These are phyloP conservation scores for Penicillium sclerotigenum DNA, from an alignment of 2,329 filamentous ascomycete genomes.

Conservation along the genomic window DNA sequence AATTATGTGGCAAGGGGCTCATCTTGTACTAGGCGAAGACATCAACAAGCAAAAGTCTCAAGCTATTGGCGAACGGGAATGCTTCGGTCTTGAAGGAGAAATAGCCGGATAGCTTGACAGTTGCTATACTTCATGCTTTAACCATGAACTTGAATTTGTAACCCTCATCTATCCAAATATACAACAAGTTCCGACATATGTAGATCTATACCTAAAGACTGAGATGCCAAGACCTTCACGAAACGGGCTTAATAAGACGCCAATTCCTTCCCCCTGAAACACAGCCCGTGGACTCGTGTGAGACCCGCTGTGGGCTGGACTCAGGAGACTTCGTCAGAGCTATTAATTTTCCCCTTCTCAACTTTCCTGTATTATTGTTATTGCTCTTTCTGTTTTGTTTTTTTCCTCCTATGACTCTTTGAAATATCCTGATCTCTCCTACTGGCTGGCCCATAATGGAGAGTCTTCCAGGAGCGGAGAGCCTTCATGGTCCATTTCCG, in stretches of 20 bases:
- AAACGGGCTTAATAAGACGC: slow-evolving; percentile 2
- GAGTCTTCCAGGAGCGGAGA: slow-evolving; percentile 32
- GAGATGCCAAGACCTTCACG: not conserved
- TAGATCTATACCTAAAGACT: not conserved
- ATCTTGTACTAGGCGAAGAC: too few relatives aligned
- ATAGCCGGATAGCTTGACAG: too few relatives aligned
- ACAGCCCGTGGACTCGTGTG: slow-evolving; percentile 4
- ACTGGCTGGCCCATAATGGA: slow-evolving; percentile 34
- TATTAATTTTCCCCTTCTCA: slow-evolving; percentile 3
- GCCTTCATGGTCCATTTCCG: slow-evolving; percentile 27
- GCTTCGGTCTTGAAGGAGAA: too few relatives aligned
- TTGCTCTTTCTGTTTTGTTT: not conserved
- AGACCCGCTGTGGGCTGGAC: slow-evolving; percentile 12
- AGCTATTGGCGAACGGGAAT: too few relatives aligned
- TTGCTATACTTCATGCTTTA: too few relatives aligned
- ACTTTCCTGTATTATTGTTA: not conserved
- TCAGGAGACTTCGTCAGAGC: slow-evolving; percentile 11
- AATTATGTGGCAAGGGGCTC: too few relatives aligned
- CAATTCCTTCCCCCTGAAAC: slow-evolving; percentile 10
- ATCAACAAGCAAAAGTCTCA: too few relatives aligned
- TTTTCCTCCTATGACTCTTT: not conserved
- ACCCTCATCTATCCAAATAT: too few relatives aligned
- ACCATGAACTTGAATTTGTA: too few relatives aligned
- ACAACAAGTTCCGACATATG: not conserved
- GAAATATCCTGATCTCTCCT: slow-evolving; percentile 12